Percentiles rank a stretch among this genome's conserved stretches.
Evolutionary conservation across 768 basidiomycete genomes (phyloP).

Genomic region (Lactarius deliciosus): DNA sequence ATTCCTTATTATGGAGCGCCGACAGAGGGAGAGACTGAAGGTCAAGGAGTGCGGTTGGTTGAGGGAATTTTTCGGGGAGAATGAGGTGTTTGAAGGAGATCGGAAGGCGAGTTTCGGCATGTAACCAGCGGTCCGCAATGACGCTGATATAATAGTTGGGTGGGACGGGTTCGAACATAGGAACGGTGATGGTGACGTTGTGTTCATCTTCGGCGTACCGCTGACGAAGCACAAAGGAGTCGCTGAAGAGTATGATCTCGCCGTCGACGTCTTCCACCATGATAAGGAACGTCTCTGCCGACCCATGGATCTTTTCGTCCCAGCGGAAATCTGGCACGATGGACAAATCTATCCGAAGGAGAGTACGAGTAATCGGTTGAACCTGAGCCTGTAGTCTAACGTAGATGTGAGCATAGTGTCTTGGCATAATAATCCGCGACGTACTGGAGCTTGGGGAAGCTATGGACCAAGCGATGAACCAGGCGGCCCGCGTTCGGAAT

Average conservation of each 20-base stretch:
- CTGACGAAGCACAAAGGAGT: conserved; percentile 88
- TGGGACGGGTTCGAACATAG: conserved; percentile 95
- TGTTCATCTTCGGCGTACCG: conserved; percentile 93
- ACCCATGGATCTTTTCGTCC: conserved; percentile 92
- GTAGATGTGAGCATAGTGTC: conserved; percentile 2
- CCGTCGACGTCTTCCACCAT: conserved; percentile 97
- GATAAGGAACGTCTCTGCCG: conserved; percentile 88
- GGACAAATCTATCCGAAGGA: conserved; percentile 88
- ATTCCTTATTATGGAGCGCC: conserved; percentile 92
- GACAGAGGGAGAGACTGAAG: conserved; percentile 87
- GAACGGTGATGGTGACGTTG: conserved; percentile 90
- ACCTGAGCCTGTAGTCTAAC: conserved; percentile 88
- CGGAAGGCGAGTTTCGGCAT: conserved; percentile 90
- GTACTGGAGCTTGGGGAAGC: conserved; percentile 91
- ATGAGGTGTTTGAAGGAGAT: conserved; percentile 98
- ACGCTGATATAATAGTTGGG: conserved; percentile 98
- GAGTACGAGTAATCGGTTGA: conserved; percentile 91
- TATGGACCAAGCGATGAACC: conserved; percentile 91
- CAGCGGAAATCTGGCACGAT: conserved; percentile 98
- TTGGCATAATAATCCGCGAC: conserved; percentile 32
- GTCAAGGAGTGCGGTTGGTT: conserved; percentile 88
- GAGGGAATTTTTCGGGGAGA: conserved; percentile 94
- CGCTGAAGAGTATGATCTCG: conserved; percentile 93
- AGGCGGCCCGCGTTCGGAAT: conserved; percentile 90
- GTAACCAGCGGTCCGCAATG: conserved; percentile 93